Percentiles rank a stretch among this genome's conserved stretches.
These are phyloP conservation scores for Xylaria sp. DNA, from an alignment of 2,329 filamentous ascomycete species.

Conservation along the genomic window DNA sequence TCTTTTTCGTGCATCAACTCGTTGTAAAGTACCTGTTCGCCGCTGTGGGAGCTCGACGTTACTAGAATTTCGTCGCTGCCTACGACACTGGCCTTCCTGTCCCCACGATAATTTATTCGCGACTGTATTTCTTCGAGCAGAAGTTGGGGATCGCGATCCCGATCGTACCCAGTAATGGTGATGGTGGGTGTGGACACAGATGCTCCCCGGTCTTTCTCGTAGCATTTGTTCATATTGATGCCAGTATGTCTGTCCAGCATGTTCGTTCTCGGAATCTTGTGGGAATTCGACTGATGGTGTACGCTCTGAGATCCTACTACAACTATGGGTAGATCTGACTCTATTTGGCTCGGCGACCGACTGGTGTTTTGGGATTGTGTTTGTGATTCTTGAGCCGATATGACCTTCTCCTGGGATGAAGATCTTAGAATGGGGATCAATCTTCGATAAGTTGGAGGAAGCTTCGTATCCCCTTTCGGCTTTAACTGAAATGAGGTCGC, in stretches of 20 bases:
- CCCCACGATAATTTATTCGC: slow-evolving; percentile 9
- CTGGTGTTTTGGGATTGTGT: slow-evolving; percentile 23
- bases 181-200: slow-evolving; percentile 68
- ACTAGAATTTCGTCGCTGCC: slow-evolving; percentile 23
- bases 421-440: slow-evolving; percentile 44
- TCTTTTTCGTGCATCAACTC: slow-evolving; percentile 23
- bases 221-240: slow-evolving; percentile 23
- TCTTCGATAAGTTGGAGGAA: slow-evolving; percentile 43
- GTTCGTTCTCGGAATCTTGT: not conserved
- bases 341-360: slow-evolving; percentile 27
- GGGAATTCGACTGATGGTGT: slow-evolving; percentile 11
- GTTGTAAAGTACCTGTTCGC: slow-evolving; percentile 25
- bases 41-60: slow-evolving; percentile 26
- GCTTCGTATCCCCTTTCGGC: slow-evolving; percentile 46
- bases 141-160: slow-evolving; percentile 43
- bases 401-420: slow-evolving; percentile 29
- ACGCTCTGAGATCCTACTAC: slow-evolving; percentile 24
- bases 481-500: slow-evolving; percentile 53
- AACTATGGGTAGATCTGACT: slow-evolving; percentile 26
- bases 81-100: slow-evolving; percentile 16
- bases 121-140: slow-evolving; percentile 23
- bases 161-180: slow-evolving; percentile 69
- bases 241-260: not conserved
- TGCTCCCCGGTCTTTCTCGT: slow-evolving; percentile 34
- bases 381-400: slow-evolving; percentile 24